Base-by-base conservation (phyloP, 305 asterid species). In the Rubia tinctorum region DNA sequence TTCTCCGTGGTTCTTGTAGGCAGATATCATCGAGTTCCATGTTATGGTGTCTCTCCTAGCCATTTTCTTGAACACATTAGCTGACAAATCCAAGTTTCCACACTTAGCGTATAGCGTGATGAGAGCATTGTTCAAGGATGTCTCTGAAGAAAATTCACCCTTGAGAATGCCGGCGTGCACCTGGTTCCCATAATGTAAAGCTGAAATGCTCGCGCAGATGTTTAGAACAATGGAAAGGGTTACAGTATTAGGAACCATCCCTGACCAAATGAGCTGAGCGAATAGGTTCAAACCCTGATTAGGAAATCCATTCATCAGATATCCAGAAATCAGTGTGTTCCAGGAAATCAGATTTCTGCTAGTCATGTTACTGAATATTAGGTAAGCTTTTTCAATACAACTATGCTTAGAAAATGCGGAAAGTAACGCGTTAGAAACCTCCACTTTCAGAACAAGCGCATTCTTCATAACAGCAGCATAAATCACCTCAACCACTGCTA, bases 1-100 rank as follows among this genome's bases (percentile, higher is more conserved):
- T 71, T 86, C 84, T 47, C 98, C 98, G 58, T 90, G 90, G 65
- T 82, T 96, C 47, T 90, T 89, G 69, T 76, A 80, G 42, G 93
- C 97, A 58, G 98, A 87, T 82, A 92, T 88, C 49, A 89, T 76
- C 7, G 96, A 90, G 73, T 92, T 92, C 98, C 98, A 90, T 51
- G 95, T 83, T 11, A 92, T 81, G 8, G 75, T 68, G 67, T 92
- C 97, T 79, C 82, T 88, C 47, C 68, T 82, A 2, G 6, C 71
- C 91, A 87, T 89, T 56, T 40, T 69, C 10, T 83, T 64, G 77
- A 92, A 92, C 43, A 90, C 90, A 77, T 83, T 83, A 81, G 83
- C 60, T 44, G 96, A 85, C 77, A 61, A 84, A 73, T 49, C 39
- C 62, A 92, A 71, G 73, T 79, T 74, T 76, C 98, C 97, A 79